Base-by-base conservation (phyloP, 2,329 filamentous ascomycete species). In the Microascus cirrosus region DNA sequence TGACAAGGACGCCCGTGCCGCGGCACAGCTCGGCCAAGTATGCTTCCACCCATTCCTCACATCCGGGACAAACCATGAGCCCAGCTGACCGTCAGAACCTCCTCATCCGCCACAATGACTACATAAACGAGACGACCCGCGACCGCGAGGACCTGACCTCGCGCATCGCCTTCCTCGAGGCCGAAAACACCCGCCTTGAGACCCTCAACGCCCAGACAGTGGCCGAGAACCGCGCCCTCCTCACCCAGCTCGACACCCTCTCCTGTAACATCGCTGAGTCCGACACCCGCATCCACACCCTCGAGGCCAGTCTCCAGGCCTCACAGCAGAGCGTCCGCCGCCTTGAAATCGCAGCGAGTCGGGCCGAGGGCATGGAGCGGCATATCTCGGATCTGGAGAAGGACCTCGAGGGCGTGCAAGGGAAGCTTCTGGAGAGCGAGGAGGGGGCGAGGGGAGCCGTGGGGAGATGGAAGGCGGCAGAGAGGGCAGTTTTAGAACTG, bases 11-110 rank as follows among this genome's bases (percentile, higher is more conserved):
- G 88, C 96, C 57, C 85, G 86, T 65, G 90, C 84, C 56, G 94
- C 94, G 48, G 94, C 91, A 54, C 82, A 87, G 69, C 81, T 96
- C 65, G 94, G 94, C 63, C 89, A 96, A 88, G 93, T 96, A 86
- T 69, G 89, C 83, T 10, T 13, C 45, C 11, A 5, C 39, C 39
- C 39, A 45, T n/a, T 45, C 15, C 7, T n/a, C 39, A 42, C 36
- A 12, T 7, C 13, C 28, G 4, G 28, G 28, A 32, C 10, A 45
- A 45, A 15, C 39, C 15, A 45, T 45, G 39, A n/a, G 15, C 55
- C 59, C 51, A 79, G 74, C 87, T 95, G 73, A 95, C 84, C 57
- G 87, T 60, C 85, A 97, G 94, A 91, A 91, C 60, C 80, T 99
- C 59, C 83, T 99, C 50, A 84, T 87, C 62, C 87, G 93, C 66